These are phyloP conservation scores for Cladophialophora immunda DNA, from an alignment of 2,329 filamentous ascomycete species.

Conservation along the genomic window DNA sequence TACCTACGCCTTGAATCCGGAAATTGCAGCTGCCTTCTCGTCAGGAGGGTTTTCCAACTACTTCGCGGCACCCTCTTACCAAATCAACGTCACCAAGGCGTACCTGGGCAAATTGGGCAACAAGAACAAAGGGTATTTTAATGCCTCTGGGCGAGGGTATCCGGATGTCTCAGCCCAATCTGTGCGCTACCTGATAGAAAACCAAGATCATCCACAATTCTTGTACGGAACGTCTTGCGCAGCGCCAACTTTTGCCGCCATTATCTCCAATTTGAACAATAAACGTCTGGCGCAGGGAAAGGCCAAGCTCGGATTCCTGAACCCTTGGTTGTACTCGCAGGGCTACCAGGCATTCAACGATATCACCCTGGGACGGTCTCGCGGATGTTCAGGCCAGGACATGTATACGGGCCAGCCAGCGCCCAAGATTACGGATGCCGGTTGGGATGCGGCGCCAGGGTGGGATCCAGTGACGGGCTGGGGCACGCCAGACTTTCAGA, in stretches of 20 bases:
- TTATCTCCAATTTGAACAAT: conserved; percentile 72
- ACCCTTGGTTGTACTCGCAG: conserved; percentile 66
- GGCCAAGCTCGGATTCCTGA: conserved; percentile 66
- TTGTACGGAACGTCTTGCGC: conserved; percentile 46
- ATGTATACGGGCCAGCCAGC: conserved; percentile 50
- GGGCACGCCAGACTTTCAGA: conserved; percentile 33
- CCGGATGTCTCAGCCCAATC: conserved; percentile 70
- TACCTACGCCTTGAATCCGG: conserved; percentile 62
- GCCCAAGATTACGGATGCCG: conserved; percentile 54
- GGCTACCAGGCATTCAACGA: conserved; percentile 58
- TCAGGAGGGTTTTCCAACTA: conserved; percentile 59
- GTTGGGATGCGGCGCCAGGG: conserved; percentile 60
- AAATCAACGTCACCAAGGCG: conserved; percentile 52
- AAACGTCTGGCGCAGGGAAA: conserved; percentile 65
- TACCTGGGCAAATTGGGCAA: conserved; percentile 56
- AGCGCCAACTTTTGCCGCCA: conserved; percentile 68
- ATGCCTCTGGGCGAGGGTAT: conserved; percentile 64
- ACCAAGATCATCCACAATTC: conserved; percentile 44
- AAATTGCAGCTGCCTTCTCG: conserved; percentile 63
- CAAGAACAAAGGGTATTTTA: conserved; percentile 57
- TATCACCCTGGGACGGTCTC: conserved; percentile 57
- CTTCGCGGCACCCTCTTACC: conserved; percentile 59
- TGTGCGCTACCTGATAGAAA: conserved; percentile 50
- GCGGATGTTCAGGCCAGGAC: conserved; percentile 53
- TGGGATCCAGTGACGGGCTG: conserved; percentile 62